Base-by-base conservation (phyloP, 495 filamentous ascomycete genomes). In the Friedmanniomyces simplex region DNA sequence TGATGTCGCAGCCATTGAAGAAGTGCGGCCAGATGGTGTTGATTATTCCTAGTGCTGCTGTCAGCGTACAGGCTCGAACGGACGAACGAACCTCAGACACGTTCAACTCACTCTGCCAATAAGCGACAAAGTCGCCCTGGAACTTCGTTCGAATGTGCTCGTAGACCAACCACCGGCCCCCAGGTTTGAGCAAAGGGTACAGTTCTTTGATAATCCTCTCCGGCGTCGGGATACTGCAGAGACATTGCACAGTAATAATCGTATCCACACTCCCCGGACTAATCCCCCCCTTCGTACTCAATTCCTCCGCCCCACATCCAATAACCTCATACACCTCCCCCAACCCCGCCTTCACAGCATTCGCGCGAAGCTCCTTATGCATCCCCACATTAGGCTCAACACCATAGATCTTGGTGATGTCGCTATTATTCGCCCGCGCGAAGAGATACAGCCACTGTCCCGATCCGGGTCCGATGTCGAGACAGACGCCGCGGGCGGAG, bases 171-270 rank as follows among this genome's bases (percentile, higher is more conserved):
- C 86, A 76, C 42, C 74, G 66, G 0, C 86, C 87, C 11, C 86
- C 86, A 0, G 82, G 81, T 64, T 78, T 81, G 21, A 91, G 67
- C 57, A 83, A 71, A 2, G 62, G 54, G 69, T 87, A 89, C 53
- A 89, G 63, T 50, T 79, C 77, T 14, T 60, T 64, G 16, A 78
- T 77, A 45, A 84, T 81, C 12, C 63, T 62, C 60, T 80, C 73
- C 32, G 84, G 79, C 13, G 81, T 71, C 0, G 84, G 84, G 52
- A 89, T 83, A 50, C 79, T 82, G 69, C 86, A 91, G 4, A 91
- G 73, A 48, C 87, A 87, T 11, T 85, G 78, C 45, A 88, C 72
- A 14, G 80, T 80, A 46, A 88, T 73, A 37, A 89, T 79, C 37
- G 79, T 82, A 63, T 91, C 86, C 26, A 88, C 78, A 22, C 76